Conservation (phyloP, 371 early-diverging fungal genomes). For the Mortierella sp. region DNA sequence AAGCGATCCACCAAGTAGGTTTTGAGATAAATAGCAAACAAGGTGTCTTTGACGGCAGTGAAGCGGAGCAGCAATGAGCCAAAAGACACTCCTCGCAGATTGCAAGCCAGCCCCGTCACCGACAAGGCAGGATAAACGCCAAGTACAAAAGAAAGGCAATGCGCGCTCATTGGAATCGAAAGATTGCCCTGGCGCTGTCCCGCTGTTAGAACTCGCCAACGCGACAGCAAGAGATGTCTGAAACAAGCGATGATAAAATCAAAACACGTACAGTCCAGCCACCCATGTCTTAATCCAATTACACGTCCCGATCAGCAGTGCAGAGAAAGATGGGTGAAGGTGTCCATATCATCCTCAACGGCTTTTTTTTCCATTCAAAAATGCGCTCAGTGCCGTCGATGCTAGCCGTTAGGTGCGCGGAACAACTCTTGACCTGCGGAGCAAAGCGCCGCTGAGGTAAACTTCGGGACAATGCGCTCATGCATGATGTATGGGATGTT, state of each 20-base stretch:
- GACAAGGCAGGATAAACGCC: not conserved
- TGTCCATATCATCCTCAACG: not conserved
- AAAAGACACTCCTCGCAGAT: no score
- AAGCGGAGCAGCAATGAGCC: no score
- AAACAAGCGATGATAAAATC: not conserved
- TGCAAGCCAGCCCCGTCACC: not conserved
- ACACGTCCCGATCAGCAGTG: not conserved
- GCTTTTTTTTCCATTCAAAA: not conserved
- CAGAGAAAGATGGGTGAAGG: not conserved
- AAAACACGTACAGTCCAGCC: not conserved
- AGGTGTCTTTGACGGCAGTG: no score
- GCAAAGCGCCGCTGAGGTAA: not conserved
- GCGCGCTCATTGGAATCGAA: not conserved
- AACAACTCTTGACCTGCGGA: slow-evolving; percentile 1
- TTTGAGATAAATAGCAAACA: no score
- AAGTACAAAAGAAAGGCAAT: not conserved
- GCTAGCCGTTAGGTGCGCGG: not conserved
- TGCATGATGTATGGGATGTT: not conserved
- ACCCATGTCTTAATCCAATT: not conserved
- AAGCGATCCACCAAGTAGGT: no score
- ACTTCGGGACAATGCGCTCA: not conserved
- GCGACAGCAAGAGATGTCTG: not conserved
- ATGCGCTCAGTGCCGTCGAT: not conserved
- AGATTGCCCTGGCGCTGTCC: not conserved
- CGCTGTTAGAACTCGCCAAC: not conserved